These are phyloP conservation scores for Tylopilus vinaceipallidus DNA, from an alignment of 768 basidiomycete genomes.

Conservation along the genomic window DNA sequence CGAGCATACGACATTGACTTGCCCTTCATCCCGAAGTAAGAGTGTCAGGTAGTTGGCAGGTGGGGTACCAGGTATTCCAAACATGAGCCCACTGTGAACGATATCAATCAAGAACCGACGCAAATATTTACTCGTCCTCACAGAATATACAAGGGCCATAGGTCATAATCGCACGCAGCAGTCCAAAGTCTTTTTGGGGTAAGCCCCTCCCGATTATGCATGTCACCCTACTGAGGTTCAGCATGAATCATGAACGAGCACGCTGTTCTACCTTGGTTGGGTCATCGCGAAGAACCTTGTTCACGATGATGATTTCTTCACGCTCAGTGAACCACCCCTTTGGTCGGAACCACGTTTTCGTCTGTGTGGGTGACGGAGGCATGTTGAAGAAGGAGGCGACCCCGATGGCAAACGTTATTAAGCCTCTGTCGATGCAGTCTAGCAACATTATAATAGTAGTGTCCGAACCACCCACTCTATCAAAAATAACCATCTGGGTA, in stretches of 20 bases:
- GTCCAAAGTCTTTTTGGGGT: conserved; percentile 48
- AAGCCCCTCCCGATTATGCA: conserved; percentile 70
- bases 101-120: background rate
- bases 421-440: conserved; percentile 1
- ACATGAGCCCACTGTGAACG: conserved; percentile 45
- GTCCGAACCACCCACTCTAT: conserved; percentile 30
- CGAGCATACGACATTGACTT: background rate
- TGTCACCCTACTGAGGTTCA: conserved; percentile 35
- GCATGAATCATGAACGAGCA: background rate
- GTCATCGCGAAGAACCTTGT: conserved; percentile 61
- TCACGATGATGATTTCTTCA: conserved; percentile 60
- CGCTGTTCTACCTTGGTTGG: conserved; percentile 45
- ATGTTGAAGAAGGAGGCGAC: conserved; percentile 51
- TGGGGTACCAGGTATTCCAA: conserved; percentile 47
- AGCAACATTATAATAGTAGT: background rate
- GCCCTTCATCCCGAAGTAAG: too few species aligned
- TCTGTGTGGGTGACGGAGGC: too few species aligned
- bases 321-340: conserved; percentile 64
- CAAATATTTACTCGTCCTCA: background rate
- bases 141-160: conserved; percentile 67
- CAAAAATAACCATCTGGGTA: conserved; percentile 26
- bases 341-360: too few species aligned
- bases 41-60: conserved; percentile 59
- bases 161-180: conserved; percentile 57
- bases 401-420: conserved; percentile 53